Evolutionary conservation across 345 rosid species (phyloP).

Genomic region (Combretum micranthum): DNA sequence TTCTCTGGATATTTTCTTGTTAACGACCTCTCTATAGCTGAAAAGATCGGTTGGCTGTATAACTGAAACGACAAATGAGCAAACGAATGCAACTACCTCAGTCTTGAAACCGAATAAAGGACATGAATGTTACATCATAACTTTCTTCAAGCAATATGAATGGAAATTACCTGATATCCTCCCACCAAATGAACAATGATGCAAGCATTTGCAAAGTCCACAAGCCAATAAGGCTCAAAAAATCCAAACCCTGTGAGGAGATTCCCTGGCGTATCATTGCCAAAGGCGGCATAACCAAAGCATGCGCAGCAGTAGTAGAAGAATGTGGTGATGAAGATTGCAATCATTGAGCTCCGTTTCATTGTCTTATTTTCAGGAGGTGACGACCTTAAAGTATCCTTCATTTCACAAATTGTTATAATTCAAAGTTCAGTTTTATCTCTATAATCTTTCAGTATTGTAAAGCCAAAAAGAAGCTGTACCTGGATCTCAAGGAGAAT

Average conservation of each 20-base stretch:
- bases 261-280: constrained; percentile 42
- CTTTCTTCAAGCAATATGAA: no score
- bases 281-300: constrained; percentile 57
- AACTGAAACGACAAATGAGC: constrained; percentile 22
- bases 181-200: constrained; percentile 42
- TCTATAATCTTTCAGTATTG: not conserved
- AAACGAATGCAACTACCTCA: not conserved
- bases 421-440: not conserved
- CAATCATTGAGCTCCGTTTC: constrained; percentile 35
- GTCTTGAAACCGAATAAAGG: not conserved
- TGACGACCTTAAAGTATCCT: constrained; percentile 39
- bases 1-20: constrained; percentile 30
- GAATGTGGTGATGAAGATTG: constrained; percentile 22
- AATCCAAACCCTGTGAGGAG: constrained; percentile 49
- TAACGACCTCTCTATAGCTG: constrained; percentile 31
- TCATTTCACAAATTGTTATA: not conserved
- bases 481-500: constrained; percentile 43
- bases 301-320: constrained; percentile 40
- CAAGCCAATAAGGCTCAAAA: constrained; percentile 45
- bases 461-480: not conserved
- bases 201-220: constrained; percentile 43
- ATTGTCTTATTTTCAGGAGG: constrained; percentile 37
- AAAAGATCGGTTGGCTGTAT: constrained; percentile 49
- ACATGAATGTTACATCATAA: not conserved
- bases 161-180: constrained; percentile 36